phyloP scores from a whole-genome alignment of 139 green algal genomes.

The Volvox africanus region DNA sequence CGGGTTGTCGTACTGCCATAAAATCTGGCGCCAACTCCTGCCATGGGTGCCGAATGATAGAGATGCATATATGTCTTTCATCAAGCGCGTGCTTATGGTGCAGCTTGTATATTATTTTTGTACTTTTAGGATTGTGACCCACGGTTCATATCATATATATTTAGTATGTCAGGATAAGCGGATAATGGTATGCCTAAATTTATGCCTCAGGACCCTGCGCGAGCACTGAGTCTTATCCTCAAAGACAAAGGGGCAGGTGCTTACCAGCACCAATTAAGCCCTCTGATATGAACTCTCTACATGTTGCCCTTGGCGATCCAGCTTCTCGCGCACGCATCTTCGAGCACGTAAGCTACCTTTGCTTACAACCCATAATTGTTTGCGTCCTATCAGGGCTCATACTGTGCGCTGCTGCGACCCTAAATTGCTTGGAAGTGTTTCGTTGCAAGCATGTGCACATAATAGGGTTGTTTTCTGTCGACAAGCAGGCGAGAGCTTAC shows the following conservation, averaged over 20 bases:
- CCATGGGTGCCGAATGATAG: too few relatives aligned
- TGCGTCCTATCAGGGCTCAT: background rate
- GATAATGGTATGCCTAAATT: background rate
- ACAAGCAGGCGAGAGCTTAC: background rate
- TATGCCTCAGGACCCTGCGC: background rate
- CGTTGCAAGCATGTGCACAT: background rate
- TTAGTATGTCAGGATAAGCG: too few relatives aligned
- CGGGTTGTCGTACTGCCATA: too few relatives aligned
- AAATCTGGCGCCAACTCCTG: too few relatives aligned
- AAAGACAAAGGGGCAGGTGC: too few relatives aligned
- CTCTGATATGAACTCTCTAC: background rate
- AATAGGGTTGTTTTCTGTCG: background rate
- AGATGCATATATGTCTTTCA: too few relatives aligned
- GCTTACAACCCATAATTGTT: too few relatives aligned
- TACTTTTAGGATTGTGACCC: too few relatives aligned
- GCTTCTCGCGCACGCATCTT: slow-evolving; percentile 17
- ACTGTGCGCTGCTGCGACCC: background rate
- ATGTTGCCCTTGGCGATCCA: background rate
- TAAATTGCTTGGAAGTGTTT: background rate
- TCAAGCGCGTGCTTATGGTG: too few relatives aligned
- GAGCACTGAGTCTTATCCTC: background rate
- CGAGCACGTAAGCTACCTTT: slow-evolving; percentile 14
- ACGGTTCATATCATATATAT: too few relatives aligned
- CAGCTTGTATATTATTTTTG: too few relatives aligned
- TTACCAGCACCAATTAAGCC: too few relatives aligned